phyloP scores from a whole-genome alignment of 176 grass and related monocot genomes.

The Stipa capillata region DNA sequence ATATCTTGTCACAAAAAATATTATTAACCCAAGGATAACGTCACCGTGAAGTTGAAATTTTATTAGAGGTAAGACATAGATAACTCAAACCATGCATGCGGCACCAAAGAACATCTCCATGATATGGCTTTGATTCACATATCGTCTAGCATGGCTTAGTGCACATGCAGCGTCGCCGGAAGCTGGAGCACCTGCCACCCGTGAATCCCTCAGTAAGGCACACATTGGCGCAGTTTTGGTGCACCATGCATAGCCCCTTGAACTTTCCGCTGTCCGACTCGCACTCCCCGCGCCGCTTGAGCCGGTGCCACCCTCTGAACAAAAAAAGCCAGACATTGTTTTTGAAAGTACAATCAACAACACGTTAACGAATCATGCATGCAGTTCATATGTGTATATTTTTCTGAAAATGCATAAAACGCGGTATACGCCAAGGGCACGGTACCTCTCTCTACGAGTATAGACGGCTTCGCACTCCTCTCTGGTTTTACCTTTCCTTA shows the following conservation, averaged over 20 bases:
- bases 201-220: slow-evolving; percentile 16
- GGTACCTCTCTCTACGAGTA: too few species aligned
- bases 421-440: too few species aligned
- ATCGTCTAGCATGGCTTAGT: slow-evolving; percentile 16
- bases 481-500: too few species aligned
- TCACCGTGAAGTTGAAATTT: neutral
- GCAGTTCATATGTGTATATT: too few species aligned
- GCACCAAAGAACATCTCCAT: neutral
- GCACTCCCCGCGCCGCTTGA: neutral
- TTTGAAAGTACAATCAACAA: neutral
- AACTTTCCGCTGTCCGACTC: neutral
- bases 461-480: too few species aligned
- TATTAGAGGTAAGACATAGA: neutral
- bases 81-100: neutral
- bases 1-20: neutral
- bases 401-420: too few species aligned
- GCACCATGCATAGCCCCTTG: slow-evolving; percentile 1
- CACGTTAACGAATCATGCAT: too few species aligned
- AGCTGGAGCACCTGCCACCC: slow-evolving; percentile 7
- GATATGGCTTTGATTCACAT: too few species aligned
- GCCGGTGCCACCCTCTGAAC: neutral
- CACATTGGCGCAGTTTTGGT: slow-evolving; percentile 20
- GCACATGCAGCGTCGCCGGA: slow-evolving; percentile 29
- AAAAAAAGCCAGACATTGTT: neutral
- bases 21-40: neutral